Evolutionary conservation across 164 flowering plant genomes (phyloP), one percentile per base, ranked within the genome.

Genomic region (Cinnamomum chago): DNA sequence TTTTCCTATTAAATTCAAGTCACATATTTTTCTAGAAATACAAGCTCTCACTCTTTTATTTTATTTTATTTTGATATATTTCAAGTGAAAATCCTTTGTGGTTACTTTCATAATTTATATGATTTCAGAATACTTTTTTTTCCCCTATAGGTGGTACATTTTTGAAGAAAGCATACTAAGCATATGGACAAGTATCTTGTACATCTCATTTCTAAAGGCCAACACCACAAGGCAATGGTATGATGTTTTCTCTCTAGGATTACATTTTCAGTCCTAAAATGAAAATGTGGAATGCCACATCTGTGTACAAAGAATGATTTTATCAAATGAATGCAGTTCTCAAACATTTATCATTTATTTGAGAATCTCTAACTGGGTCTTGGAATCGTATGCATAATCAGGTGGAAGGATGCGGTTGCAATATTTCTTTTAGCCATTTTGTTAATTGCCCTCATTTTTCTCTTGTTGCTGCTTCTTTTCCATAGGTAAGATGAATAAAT

Each of bases 121-220:
- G 60, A 40, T 40, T 40, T 55, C n/a, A 55, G 5, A 11, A 5
- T 55, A 55, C 60, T 17, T 15, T 55, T 55, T 17, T 52, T 65
- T 64, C 62, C 67, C n/a, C 80, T 80, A 24, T 77, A 95, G 98
- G 99, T 95, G 97, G 97, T 95, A 91, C 81, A 82, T 95, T 74
- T 86, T 82, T 74, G 97, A 88, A 76, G 99, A 95, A 84, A 88
- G 95, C 71, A 84, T 90, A 28, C 77, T 95, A 74, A 87, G 93
- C 86, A 76, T 93, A 30, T 95, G 99, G 97, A 95, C 99, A 66
- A 81, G 85, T 73, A 81, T 90, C 76, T 81, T 90, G 85, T 95
- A 95, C 78, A 84, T 91, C 76, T 30, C 84, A 23, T 91, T 87
- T 83, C 83, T 95, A 75, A 85, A 89, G 82, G 74, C 83, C 69